Conservation (phyloP, 2,329 filamentous ascomycete genomes). For the Apiospora phragmitis region DNA sequence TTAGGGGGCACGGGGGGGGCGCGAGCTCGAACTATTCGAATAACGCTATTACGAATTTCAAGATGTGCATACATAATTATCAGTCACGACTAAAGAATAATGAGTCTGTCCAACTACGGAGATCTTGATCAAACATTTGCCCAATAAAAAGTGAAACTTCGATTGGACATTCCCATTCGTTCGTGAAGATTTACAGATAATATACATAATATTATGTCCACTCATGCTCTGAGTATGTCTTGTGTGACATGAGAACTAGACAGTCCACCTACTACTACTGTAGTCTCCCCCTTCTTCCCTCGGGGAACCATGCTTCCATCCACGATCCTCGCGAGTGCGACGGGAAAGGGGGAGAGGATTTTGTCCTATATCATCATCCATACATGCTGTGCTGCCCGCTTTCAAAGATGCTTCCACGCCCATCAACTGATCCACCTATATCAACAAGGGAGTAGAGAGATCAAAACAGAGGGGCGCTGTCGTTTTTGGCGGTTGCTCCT, state of each 20-base stretch:
- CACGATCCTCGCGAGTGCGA: no score
- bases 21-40: no score
- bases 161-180: not conserved
- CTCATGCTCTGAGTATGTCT: not conserved
- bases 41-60: no score
- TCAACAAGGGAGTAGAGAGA: slow-evolving; percentile 7
- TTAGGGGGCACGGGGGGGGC: no score
- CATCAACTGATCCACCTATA: not conserved
- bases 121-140: no score
- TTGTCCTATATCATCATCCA: not conserved
- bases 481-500: not conserved
- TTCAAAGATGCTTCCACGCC: not conserved
- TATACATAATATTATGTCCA: slow-evolving; percentile 5
- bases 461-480: not conserved
- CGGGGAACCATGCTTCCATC: no score
- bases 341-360: not conserved
- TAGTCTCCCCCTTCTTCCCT: not conserved
- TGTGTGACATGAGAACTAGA: not conserved
- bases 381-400: not conserved
- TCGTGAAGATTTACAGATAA: not conserved
- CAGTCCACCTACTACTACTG: not conserved
- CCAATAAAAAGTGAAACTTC: no score
- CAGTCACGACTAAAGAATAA: no score
- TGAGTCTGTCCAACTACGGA: no score
- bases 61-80: no score